Percentiles rank a stretch among this genome's conserved stretches.
Conservation (phyloP, 352 stramenopile species). For the Hyaloperonospora arabidopsidis region DNA sequence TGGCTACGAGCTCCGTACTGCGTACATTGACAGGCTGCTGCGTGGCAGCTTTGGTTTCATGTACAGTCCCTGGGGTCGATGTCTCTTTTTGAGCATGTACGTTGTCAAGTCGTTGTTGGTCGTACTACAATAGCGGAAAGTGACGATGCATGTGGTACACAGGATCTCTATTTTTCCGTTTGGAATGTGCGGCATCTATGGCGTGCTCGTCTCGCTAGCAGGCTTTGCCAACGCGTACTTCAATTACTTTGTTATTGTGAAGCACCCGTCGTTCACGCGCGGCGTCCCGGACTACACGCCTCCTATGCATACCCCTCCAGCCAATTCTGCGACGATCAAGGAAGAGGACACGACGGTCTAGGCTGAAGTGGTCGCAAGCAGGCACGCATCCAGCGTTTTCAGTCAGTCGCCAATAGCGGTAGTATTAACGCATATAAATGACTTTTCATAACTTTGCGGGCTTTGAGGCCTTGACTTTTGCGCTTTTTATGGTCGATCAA, state of each 20-base stretch:
- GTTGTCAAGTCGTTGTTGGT: conserved; percentile 8
- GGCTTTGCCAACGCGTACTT: conserved; percentile 85
- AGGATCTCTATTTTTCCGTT: conserved; percentile 88
- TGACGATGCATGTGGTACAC: conserved; percentile 5
- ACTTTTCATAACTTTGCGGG: too few species aligned
- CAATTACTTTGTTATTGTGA: conserved; percentile 87
- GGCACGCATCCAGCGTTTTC: conserved; percentile 1
- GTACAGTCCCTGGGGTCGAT: conserved; percentile 84
- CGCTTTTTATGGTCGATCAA: too few species aligned
- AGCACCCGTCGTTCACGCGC: conserved; percentile 81
- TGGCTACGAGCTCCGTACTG: conserved; percentile 75
- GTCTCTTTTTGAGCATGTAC: conserved; percentile 82
- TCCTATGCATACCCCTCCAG: conserved; percentile 39
- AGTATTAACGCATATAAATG: too few species aligned
- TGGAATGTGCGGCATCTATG: conserved; percentile 77
- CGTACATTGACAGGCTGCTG: conserved; percentile 55
- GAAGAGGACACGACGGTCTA: conserved; percentile 37
- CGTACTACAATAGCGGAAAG: background rate
- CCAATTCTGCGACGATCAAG: conserved; percentile 18
- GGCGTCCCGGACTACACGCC: conserved; percentile 78
- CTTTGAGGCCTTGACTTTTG: too few species aligned
- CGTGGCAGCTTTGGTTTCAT: conserved; percentile 83
- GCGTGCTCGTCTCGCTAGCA: conserved; percentile 62
- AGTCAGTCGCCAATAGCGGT: background rate
- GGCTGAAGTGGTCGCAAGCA: conserved; percentile 10